Evolutionary conservation across 768 basidiomycete genomes (phyloP).

Genomic region (Trametes sanguinea): DNA sequence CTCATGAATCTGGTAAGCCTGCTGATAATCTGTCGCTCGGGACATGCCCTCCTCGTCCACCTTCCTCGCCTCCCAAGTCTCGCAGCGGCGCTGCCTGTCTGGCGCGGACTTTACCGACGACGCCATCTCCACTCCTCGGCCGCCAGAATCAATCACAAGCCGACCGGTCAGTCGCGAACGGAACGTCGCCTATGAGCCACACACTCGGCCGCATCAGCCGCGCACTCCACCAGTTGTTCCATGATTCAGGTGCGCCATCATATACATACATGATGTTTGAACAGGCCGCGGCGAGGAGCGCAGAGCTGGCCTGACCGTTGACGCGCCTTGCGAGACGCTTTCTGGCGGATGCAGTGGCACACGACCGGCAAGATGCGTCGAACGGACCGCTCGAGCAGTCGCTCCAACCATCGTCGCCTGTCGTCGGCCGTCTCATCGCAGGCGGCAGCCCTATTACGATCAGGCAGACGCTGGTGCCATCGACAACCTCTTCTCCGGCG

Average conservation of each 20-base stretch:
- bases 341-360: neutral
- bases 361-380: neutral
- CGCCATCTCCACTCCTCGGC: too few relatives aligned
- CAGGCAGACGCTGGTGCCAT: neutral
- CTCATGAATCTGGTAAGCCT: too few relatives aligned
- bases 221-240: constrained; percentile 1
- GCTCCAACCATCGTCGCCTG: too few relatives aligned
- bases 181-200: neutral
- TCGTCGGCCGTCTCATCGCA: too few relatives aligned
- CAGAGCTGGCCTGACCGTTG: neutral
- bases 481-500: neutral
- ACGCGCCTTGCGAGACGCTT: neutral
- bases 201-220: neutral
- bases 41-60: neutral
- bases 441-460: neutral
- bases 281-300: too few relatives aligned
- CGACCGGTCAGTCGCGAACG: too few relatives aligned
- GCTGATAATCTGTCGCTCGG: too few relatives aligned
- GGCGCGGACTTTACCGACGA: too few relatives aligned
- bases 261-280: neutral
- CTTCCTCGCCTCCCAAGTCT: neutral
- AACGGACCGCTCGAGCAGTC: too few relatives aligned
- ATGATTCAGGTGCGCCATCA: neutral
- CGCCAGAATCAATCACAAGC: too few relatives aligned
- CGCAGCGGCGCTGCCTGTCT: neutral